phyloP scores from a whole-genome alignment of 1,284 basidiomycete genomes.

The Sporisorium sorghi region DNA sequence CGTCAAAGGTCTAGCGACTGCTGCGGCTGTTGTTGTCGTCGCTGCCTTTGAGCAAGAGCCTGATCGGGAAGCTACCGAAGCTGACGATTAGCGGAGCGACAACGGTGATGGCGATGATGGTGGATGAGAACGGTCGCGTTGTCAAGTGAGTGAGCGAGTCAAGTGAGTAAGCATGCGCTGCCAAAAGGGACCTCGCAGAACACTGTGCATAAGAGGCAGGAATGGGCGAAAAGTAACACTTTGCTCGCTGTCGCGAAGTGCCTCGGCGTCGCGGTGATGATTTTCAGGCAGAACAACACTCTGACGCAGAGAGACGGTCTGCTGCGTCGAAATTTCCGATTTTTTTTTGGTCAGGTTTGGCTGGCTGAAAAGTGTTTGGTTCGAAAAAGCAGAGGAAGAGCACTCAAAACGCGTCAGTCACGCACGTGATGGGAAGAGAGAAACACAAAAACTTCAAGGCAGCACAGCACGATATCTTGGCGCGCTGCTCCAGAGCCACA shows the following conservation, averaged over 20 bases:
- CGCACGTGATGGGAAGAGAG: constrained; percentile 26
- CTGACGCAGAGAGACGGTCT: constrained; percentile 4
- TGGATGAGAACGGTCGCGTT: neutral
- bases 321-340: constrained; percentile 3
- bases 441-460: neutral
- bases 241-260: constrained; percentile 3
- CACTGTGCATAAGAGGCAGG: neutral
- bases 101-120: neutral
- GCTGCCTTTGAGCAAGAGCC: neutral
- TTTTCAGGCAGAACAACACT: constrained; percentile 7
- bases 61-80: constrained; percentile 6
- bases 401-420: constrained; percentile 20
- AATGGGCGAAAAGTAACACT: constrained; percentile 10
- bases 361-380: constrained; percentile 6
- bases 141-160: too few relatives aligned
- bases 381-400: neutral
- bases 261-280: constrained; percentile 2
- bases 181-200: constrained; percentile 4
- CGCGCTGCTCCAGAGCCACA: neutral
- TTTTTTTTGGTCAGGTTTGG: too few relatives aligned
- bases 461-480: neutral
- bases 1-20: constrained; percentile 4
- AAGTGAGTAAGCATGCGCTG: neutral
- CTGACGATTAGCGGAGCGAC: neutral
- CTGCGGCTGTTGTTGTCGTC: neutral